Evolutionary conservation across 164 flowering plant species (phyloP).

Genomic region (Stephania cephalantha): DNA sequence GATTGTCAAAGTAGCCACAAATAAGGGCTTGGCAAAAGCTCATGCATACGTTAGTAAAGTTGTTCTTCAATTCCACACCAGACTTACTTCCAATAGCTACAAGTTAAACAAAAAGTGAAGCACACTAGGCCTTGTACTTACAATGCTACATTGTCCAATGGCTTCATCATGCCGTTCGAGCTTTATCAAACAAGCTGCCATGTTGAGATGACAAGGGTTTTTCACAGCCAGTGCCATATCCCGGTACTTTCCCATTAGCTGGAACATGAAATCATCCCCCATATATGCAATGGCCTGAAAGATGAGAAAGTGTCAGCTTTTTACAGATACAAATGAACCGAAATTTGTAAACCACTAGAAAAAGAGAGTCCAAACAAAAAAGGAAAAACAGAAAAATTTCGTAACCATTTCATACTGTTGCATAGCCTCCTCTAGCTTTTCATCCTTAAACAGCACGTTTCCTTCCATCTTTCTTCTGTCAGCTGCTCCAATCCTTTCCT

Average conservation of each 20-base stretch:
- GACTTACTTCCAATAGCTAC: no score
- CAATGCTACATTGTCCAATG: conserved; percentile 78
- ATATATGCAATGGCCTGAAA: conserved; percentile 89
- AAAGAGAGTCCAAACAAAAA: neutral
- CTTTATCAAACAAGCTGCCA: conserved; percentile 88
- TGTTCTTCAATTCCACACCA: no score
- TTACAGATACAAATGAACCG: neutral
- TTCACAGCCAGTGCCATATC: conserved; percentile 97
- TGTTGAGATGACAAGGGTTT: conserved; percentile 96
- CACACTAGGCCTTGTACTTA: conserved; percentile 30
- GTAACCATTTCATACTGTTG: conserved; percentile 98
- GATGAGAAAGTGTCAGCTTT: conserved; percentile 11
- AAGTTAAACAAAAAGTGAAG: neutral
- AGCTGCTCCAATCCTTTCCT: conserved; percentile 90
- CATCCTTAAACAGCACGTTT: conserved; percentile 75
- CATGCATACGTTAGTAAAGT: no score
- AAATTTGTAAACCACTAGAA: neutral
- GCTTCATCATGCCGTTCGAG: conserved; percentile 84
- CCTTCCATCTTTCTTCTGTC: conserved; percentile 93
- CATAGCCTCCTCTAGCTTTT: conserved; percentile 94
- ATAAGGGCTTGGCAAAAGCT: no score
- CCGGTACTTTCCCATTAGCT: conserved; percentile 79
- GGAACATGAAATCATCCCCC: conserved; percentile 99
- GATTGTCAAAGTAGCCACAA: no score
- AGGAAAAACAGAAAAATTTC: conserved; percentile 13